Evolutionary conservation across 345 rosid species (phyloP).

Genomic region (Salix exigua): DNA sequence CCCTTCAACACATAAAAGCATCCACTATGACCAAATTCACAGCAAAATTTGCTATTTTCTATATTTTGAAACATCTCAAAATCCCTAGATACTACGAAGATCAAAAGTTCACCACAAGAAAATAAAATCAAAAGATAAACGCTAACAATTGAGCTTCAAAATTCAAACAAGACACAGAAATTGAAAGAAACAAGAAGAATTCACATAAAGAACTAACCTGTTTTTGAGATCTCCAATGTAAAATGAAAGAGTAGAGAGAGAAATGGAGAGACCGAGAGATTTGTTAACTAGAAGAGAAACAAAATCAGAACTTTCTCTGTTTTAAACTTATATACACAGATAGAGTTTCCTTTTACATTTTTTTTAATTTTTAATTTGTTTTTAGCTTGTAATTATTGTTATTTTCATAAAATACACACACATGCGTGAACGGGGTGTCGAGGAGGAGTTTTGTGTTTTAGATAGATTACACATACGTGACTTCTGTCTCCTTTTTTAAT

Average conservation of each 20-base stretch:
- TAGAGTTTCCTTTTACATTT: conserved; percentile 1
- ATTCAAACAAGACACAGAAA: not conserved
- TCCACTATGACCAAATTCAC: not conserved
- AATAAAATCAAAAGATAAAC: not conserved
- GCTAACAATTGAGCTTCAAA: not conserved
- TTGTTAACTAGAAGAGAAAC: conserved; percentile 35
- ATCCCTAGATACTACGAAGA: not conserved
- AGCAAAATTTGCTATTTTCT: not conserved
- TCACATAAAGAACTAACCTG: conserved; percentile 13
- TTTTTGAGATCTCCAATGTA: conserved; percentile 3
- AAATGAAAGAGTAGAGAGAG: conserved; percentile 2
- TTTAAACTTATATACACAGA: not conserved
- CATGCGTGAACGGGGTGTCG: not conserved
- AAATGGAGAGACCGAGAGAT: conserved; percentile 32
- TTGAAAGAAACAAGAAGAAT: not conserved
- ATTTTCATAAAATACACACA: not conserved
- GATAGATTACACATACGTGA: not conserved
- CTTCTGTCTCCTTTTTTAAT: not conserved
- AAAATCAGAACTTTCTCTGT: conserved; percentile 48
- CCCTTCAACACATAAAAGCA: not conserved
- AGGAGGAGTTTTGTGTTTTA: not conserved
- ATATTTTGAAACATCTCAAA: not conserved
- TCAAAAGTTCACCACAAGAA: not conserved
- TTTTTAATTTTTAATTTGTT: conserved; percentile 6
- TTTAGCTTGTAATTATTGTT: not conserved